phyloP scores from a whole-genome alignment of 2,329 filamentous ascomycete genomes.

The Colletotrichum gigasporum region DNA sequence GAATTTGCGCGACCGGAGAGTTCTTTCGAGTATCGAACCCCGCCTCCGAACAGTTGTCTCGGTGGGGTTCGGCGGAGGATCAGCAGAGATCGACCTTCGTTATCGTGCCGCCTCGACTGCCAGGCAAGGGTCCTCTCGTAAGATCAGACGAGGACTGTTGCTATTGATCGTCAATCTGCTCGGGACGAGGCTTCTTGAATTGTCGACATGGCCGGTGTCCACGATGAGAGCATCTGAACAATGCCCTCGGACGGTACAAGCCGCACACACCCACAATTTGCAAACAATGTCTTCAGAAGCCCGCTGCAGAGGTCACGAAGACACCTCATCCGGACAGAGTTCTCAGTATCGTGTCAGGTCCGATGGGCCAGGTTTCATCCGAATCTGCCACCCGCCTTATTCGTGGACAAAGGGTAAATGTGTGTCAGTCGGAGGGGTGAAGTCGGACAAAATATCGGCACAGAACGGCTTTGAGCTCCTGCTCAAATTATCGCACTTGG shows the following conservation, averaged over 20 bases:
- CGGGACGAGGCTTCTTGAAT: background rate
- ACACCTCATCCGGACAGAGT: slow-evolving; percentile 1
- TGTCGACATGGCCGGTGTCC: background rate
- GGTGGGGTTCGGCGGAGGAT: slow-evolving; percentile 16
- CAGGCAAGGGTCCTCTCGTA: background rate
- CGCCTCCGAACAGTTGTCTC: background rate
- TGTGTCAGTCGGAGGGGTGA: slow-evolving; percentile 17
- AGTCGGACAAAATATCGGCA: too few species aligned
- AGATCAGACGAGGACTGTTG: slow-evolving; percentile 13
- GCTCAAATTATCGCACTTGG: too few species aligned
- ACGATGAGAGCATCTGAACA: background rate
- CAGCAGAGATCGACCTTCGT: background rate
- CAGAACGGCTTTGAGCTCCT: too few species aligned
- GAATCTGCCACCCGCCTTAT: background rate
- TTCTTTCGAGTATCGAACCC: background rate
- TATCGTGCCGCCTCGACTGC: background rate
- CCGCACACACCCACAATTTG: background rate
- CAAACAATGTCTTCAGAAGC: background rate
- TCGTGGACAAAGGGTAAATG: background rate
- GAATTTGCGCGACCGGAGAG: background rate
- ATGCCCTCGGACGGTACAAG: background rate
- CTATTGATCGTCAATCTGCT: background rate
- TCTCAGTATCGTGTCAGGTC: slow-evolving; percentile 12
- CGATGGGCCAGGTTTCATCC: slow-evolving; percentile 14
- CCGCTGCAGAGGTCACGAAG: background rate